A percentile compares a stretch with the other conserved stretches of the same genome.
Evolutionary conservation across 2,329 filamentous ascomycete genomes (phyloP).

Genomic region (Achaetomium macrosporum): DNA sequence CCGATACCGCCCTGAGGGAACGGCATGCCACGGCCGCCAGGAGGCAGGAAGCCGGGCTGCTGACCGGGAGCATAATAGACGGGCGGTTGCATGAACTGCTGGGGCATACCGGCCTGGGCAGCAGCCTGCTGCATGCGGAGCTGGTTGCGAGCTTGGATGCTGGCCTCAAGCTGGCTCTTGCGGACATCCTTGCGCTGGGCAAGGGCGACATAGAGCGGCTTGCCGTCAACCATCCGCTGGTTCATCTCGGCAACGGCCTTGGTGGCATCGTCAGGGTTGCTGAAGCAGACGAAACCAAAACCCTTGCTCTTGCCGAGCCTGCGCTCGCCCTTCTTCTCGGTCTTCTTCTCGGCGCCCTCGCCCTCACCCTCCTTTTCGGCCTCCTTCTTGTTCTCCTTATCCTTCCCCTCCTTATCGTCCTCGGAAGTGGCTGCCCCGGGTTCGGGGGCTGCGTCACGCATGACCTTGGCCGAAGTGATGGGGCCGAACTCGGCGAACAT

Average conservation of each 20-base stretch:
- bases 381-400: slow-evolving; percentile 45
- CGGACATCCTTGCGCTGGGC: slow-evolving; percentile 99
- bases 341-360: slow-evolving; percentile 52
- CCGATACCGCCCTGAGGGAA: slow-evolving; percentile 60
- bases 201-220: slow-evolving; percentile 95
- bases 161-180: slow-evolving; percentile 98
- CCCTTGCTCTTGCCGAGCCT: slow-evolving; percentile 98
- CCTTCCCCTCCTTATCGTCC: slow-evolving; percentile 47
- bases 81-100: slow-evolving; percentile 79
- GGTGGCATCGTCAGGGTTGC: slow-evolving; percentile 97
- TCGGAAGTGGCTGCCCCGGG: slow-evolving; percentile 53
- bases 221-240: slow-evolving; percentile 95
- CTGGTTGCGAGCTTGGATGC: slow-evolving; percentile 98
- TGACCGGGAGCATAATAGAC: slow-evolving; percentile 89
- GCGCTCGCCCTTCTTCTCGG: slow-evolving; percentile 56
- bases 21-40: slow-evolving; percentile 59
- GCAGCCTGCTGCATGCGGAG: slow-evolving; percentile 97
- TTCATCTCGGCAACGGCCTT: slow-evolving; percentile 99
- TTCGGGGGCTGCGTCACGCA: slow-evolving; percentile 71
- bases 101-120: slow-evolving; percentile 81
- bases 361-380: slow-evolving; percentile 44
- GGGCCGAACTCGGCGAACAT: slow-evolving; percentile 88
- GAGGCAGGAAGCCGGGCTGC: slow-evolving; percentile 63
- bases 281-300: slow-evolving; percentile 99
- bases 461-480: slow-evolving; percentile 98